phyloP scores from a whole-genome alignment of 2,329 filamentous ascomycete species.

The Colletotrichum higginsianum region DNA sequence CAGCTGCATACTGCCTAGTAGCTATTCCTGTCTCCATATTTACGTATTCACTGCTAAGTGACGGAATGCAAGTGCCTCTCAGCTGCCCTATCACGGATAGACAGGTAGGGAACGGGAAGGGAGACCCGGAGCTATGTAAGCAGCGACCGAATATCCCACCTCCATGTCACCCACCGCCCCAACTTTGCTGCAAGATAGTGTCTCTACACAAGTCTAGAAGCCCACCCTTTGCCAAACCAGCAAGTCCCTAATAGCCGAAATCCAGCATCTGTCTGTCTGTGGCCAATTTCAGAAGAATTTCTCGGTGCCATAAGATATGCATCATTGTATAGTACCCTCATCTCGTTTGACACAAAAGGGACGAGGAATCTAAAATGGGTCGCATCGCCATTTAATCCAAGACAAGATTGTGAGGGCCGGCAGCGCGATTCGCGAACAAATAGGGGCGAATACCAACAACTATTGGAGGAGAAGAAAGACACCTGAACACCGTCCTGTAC shows the following conservation, averaged over 20 bases:
- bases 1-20: neutral
- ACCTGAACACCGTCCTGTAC: neutral
- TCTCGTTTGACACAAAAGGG: conserved; percentile 35
- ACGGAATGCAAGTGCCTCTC: conserved; percentile 12
- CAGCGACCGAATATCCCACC: neutral
- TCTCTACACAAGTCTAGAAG: neutral
- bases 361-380: conserved; percentile 25
- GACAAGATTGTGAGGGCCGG: conserved; percentile 16
- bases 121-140: conserved; percentile 33
- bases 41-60: conserved; percentile 3
- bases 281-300: conserved; percentile 16
- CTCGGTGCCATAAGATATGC: conserved; percentile 17
- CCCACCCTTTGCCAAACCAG: neutral
- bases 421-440: neutral
- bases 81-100: conserved; percentile 15
- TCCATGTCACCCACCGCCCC: neutral
- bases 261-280: neutral
- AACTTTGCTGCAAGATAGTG: neutral
- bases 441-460: conserved; percentile 4
- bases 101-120: conserved; percentile 20
- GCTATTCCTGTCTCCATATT: conserved; percentile 5
- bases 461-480: neutral
- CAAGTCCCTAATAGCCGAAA: neutral
- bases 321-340: conserved; percentile 21
- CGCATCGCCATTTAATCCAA: conserved; percentile 24